A percentile compares a stretch with the other conserved stretches of the same genome.
Conservation (phyloP, 345 rosid species). For the Capsella bursapastoris region DNA sequence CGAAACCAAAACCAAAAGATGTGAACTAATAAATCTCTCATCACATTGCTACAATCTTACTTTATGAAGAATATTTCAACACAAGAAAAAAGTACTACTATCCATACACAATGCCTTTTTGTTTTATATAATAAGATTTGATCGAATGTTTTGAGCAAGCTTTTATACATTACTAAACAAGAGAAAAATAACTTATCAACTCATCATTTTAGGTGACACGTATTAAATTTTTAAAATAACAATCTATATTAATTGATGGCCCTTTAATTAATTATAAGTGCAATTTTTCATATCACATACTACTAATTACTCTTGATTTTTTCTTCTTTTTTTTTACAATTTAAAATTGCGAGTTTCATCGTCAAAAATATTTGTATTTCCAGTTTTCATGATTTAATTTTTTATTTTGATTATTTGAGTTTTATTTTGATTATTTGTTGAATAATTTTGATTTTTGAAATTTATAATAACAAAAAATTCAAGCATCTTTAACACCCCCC, state of each 20-base stretch:
- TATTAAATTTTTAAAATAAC: background rate
- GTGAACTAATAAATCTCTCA: slow-evolving; percentile 21
- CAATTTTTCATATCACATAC: background rate
- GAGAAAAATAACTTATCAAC: background rate
- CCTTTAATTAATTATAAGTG: too few species aligned
- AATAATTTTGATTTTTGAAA: background rate
- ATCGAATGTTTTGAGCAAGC: background rate
- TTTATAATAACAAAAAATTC: background rate
- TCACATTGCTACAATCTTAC: slow-evolving; percentile 24
- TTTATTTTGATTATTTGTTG: too few species aligned
- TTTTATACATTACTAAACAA: background rate
- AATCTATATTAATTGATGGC: too few species aligned
- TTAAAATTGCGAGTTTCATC: background rate
- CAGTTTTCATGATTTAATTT: background rate
- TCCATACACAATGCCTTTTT: slow-evolving; percentile 15
- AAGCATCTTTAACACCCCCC: background rate
- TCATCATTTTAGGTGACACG: background rate
- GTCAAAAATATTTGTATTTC: background rate
- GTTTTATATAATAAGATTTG: background rate
- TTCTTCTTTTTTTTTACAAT: background rate
- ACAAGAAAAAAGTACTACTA: background rate
- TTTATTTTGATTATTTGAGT: background rate
- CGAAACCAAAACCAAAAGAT: slow-evolving; percentile 22
- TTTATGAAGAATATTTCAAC: slow-evolving; percentile 10
- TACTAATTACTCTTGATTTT: background rate